phyloP scores from a whole-genome alignment of 805 yeast genomes.

The Candida methanosorbosa region DNA sequence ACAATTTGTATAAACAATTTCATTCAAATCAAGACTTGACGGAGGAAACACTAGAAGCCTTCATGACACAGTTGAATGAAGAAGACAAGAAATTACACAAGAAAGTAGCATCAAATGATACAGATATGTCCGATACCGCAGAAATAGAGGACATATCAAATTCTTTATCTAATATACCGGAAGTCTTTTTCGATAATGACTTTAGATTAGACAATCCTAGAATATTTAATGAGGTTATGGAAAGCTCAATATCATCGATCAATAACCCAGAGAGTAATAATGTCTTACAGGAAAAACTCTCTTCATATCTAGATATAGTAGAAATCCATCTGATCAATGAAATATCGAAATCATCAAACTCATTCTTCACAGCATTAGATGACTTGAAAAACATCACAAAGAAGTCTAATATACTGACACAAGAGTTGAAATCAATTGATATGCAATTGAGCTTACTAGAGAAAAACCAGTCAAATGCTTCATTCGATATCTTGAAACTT shows the following conservation, averaged over 20 bases:
- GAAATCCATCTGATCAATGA: constrained; percentile 76
- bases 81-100: constrained; percentile 12
- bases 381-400: constrained; percentile 60
- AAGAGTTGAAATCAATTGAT: constrained; percentile 37
- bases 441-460: constrained; percentile 38
- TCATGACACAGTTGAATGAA: constrained; percentile 15
- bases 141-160: constrained; percentile 15
- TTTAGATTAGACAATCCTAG: constrained; percentile 88
- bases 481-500: constrained; percentile 39
- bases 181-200: constrained; percentile 53
- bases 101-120: constrained; percentile 2
- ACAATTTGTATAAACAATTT: constrained; percentile 36
- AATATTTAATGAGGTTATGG: constrained; percentile 66
- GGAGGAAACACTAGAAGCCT: constrained; percentile 30
- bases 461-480: constrained; percentile 38
- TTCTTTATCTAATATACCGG: constrained; percentile 47
- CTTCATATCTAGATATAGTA: constrained; percentile 76
- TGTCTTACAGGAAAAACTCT: constrained; percentile 64
- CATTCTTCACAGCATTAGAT: constrained; percentile 77
- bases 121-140: constrained; percentile 4
- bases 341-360: constrained; percentile 74
- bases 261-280: constrained; percentile 34
- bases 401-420: constrained; percentile 44
- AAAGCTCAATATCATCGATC: constrained; percentile 40
- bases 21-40: constrained; percentile 34